A percentile compares a stretch with the other conserved stretches of the same genome.
These are phyloP conservation scores for Corylus heterophylla DNA, from an alignment of 306 rosid genomes.

Conservation along the genomic window DNA sequence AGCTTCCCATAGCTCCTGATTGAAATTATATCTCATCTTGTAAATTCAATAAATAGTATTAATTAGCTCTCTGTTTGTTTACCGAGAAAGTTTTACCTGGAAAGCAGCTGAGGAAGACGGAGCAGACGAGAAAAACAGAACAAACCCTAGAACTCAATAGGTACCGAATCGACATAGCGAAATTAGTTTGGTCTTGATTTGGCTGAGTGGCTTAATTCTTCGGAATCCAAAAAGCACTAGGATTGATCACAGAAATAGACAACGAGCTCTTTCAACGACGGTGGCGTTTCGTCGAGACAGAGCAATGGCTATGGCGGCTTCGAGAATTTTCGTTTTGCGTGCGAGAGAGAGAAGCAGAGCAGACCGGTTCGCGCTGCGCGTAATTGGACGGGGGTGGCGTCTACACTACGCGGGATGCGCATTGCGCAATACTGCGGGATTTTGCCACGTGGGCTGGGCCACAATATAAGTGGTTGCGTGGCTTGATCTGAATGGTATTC, in stretches of 20 bases:
- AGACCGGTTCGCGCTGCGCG: slow-evolving; percentile 29
- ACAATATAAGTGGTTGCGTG: slow-evolving; percentile 15
- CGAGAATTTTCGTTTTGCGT: not conserved
- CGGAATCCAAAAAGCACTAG: not conserved
- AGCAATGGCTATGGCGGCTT: not conserved
- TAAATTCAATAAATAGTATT: not conserved
- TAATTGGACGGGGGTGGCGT: not conserved
- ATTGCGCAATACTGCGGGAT: not conserved
- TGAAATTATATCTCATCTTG: not conserved
- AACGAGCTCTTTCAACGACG: slow-evolving; percentile 2
- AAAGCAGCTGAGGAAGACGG: slow-evolving; percentile 39
- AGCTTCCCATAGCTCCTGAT: not conserved
- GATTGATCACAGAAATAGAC: not conserved
- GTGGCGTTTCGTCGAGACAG: slow-evolving; percentile 7
- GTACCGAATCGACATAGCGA: slow-evolving; percentile 53
- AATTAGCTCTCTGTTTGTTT: not conserved
- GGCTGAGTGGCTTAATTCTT: slow-evolving; percentile 1
- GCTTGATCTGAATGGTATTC: not conserved
- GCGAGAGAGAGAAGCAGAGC: slow-evolving; percentile 1
- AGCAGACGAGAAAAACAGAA: slow-evolving; percentile 28
- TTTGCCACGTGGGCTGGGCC: slow-evolving; percentile 19
- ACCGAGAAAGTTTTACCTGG: slow-evolving; percentile 46
- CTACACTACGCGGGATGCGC: not conserved
- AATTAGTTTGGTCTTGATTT: not conserved
- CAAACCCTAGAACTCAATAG: slow-evolving; percentile 28